Evolutionary conservation across 73 alveolate species (phyloP), one percentile per base, ranked within the genome.

Genomic region (Paraurostyla sp.): DNA sequence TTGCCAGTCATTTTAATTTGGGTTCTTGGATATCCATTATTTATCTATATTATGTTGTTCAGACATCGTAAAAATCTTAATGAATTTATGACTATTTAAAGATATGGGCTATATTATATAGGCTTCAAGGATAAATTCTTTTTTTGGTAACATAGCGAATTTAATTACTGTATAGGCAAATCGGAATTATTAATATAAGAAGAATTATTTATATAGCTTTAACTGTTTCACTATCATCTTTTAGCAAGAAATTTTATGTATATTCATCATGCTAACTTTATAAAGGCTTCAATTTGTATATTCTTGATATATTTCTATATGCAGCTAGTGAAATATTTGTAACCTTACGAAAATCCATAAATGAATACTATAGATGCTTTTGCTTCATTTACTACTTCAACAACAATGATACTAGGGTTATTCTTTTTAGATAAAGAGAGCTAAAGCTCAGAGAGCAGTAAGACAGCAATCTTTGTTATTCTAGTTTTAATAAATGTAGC

Each of bases 11-110:
- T 62, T 11, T 62, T 62, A 4, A 62, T 62, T 23, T 62, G 80
- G 80, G 80, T 62, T 62, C 18, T 62, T 62, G 80, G 80, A 6
- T 62, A 30, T 35, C 80, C 80, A 6, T 35, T 62, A 22, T 23
- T 62, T 7, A 62, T 62, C 9, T 20, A 22, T 13, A 62, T 30
- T 35, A 35, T 23, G 54, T 35, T 62, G 33, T 22, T 15, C 16
- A 62, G 51, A 15, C 18, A 62, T 29, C 18, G 29, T 43, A 35
- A 62, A 13, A 62, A 25, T 6, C 16, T 62, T 22, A 35, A 62
- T 62, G 48, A 27, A 20, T 6, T 30, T 9, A 22, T 3, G 9
- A 13, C 16, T 20, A 62, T 62, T 11, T 15, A 30, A 27, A 7
- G 16, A 22, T 62, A 23, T 25, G 80, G 80, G 16, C 48, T 35